Conservation (phyloP, 2,329 filamentous ascomycete species). For the Beauveria varroae region DNA sequence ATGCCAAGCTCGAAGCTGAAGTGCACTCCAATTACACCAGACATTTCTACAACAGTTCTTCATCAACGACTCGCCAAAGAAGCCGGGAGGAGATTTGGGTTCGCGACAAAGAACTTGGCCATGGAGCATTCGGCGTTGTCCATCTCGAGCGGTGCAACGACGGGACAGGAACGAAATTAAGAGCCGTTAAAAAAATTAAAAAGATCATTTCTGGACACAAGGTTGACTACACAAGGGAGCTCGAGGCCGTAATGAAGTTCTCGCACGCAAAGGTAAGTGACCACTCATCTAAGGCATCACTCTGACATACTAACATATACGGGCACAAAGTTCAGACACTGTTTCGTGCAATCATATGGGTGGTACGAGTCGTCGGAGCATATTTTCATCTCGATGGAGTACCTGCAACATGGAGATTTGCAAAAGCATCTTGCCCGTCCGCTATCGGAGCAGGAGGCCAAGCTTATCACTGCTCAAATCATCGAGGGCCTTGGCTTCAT, state of each 20-base stretch:
- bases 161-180: no score
- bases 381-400: conserved; percentile 15
- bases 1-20: conserved; percentile 11
- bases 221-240: conserved; percentile 4
- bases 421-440: conserved; percentile 2
- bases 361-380: conserved; percentile 13
- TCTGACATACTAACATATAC: neutral
- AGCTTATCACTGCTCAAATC: conserved; percentile 11
- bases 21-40: neutral
- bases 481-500: conserved; percentile 14
- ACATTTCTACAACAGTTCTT: conserved; percentile 1
- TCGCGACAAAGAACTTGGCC: conserved; percentile 2
- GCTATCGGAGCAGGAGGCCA: conserved; percentile 6
- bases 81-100: conserved; percentile 6
- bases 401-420: conserved; percentile 13
- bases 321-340: conserved; percentile 12
- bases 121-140: conserved; percentile 10
- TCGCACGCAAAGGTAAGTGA: conserved; percentile 8
- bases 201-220: neutral
- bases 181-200: neutral
- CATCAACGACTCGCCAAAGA: neutral
- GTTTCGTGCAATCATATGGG: conserved; percentile 14
- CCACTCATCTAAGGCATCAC: neutral
- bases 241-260: conserved; percentile 12
- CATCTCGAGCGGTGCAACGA: conserved; percentile 3